phyloP scores from a whole-genome alignment of 331 rosid genomes.

The Malus hybrid region DNA sequence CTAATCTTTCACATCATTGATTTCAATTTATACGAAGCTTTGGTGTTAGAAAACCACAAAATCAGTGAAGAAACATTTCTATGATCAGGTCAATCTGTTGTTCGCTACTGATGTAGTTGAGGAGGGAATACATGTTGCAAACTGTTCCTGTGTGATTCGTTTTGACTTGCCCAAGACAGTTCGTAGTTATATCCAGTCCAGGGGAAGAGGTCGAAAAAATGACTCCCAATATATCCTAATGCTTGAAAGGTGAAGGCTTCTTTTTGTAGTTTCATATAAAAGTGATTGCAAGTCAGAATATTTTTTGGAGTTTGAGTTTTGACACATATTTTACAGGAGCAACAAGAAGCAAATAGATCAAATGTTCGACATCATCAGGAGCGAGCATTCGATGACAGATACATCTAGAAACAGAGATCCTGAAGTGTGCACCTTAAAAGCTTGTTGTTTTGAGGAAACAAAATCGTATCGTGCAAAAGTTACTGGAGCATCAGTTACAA shows the following conservation, averaged over 20 bases:
- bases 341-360: slow-evolving; percentile 60
- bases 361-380: slow-evolving; percentile 57
- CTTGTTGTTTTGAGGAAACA: slow-evolving; percentile 24
- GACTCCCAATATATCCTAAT: slow-evolving; percentile 65
- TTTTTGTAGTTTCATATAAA: slow-evolving; percentile 8
- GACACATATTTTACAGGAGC: slow-evolving; percentile 41
- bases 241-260: slow-evolving; percentile 68
- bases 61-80: slow-evolving; percentile 23
- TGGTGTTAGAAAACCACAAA: slow-evolving; percentile 15
- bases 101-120: slow-evolving; percentile 90
- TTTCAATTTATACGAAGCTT: background rate
- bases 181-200: slow-evolving; percentile 83
- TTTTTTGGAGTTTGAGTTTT: background rate
- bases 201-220: slow-evolving; percentile 73
- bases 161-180: slow-evolving; percentile 90
- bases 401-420: slow-evolving; percentile 48
- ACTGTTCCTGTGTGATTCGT: slow-evolving; percentile 80
- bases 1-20: background rate
- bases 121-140: slow-evolving; percentile 89
- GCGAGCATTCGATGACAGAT: slow-evolving; percentile 66
- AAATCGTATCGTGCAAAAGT: slow-evolving; percentile 46
- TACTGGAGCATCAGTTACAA: slow-evolving; percentile 75
- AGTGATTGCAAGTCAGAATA: background rate
- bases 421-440: slow-evolving; percentile 26
- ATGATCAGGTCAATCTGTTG: slow-evolving; percentile 67